phyloP scores from a whole-genome alignment of 306 rosid species.

The Vachellia pachyceras region DNA sequence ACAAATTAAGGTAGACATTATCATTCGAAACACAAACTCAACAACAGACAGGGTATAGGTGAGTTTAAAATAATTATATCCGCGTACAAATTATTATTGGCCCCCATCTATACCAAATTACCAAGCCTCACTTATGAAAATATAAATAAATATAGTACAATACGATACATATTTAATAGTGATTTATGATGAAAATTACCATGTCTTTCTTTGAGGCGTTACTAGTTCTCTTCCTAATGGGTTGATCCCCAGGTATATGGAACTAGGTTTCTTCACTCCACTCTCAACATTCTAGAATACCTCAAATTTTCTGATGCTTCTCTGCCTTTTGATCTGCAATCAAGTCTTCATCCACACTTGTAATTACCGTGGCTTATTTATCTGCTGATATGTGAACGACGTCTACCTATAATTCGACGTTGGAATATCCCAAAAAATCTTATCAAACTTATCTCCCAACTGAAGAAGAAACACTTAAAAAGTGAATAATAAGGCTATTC shows the following conservation, averaged over 20 bases:
- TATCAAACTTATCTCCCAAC: background rate
- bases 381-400: constrained; percentile 7
- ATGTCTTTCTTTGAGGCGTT: too few relatives aligned
- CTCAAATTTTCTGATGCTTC: background rate
- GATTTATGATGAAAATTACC: background rate
- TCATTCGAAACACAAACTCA: constrained; percentile 15
- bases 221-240: constrained; percentile 21
- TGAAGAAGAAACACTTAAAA: constrained; percentile 19
- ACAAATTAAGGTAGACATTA: constrained; percentile 25
- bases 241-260: background rate
- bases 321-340: background rate
- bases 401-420: background rate
- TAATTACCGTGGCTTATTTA: background rate
- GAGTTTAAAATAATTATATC: constrained; percentile 24
- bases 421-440: constrained; percentile 8
- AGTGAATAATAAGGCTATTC: background rate
- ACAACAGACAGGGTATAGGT: background rate
- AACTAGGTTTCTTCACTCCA: constrained; percentile 14
- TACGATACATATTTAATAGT: background rate
- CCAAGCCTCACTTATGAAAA: constrained; percentile 1
- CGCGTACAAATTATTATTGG: background rate
- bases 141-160: constrained; percentile 14
- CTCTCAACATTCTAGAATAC: background rate
- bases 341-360: constrained; percentile 1
- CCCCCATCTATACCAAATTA: background rate